phyloP scores from a whole-genome alignment of 176 grass and related monocot species.

The Luzula sylvatica region DNA sequence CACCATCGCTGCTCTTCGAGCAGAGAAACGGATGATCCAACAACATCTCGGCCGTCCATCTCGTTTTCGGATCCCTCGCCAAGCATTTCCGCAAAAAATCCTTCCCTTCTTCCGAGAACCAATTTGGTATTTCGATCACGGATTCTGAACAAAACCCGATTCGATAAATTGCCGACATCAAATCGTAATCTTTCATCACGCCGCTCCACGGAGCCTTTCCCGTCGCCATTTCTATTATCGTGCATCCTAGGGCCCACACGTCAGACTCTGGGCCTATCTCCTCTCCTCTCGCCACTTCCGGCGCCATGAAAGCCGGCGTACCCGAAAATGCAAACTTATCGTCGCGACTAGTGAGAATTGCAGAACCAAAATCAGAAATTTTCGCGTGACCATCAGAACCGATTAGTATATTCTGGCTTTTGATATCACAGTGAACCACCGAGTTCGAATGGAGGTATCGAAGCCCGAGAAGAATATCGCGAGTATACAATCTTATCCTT shows the following conservation, averaged over 20 bases:
- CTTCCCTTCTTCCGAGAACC: conserved; percentile 21
- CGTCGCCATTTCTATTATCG: conserved; percentile 31
- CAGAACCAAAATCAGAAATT: conserved; percentile 63
- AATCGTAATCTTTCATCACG: conserved; percentile 6
- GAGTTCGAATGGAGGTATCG: conserved; percentile 41
- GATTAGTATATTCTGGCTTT: conserved; percentile 51
- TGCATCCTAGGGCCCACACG: conserved; percentile 34
- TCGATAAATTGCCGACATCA: conserved; percentile 17
- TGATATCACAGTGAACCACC: conserved; percentile 52
- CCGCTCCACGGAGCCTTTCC: conserved; percentile 27
- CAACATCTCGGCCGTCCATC: conserved; percentile 28
- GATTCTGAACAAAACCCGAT: conserved; percentile 27
- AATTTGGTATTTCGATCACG: conserved; percentile 13
- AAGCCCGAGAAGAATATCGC: conserved; percentile 31
- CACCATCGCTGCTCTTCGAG: neutral
- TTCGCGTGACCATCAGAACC: conserved; percentile 42
- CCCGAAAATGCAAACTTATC: neutral
- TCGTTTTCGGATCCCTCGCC: conserved; percentile 18
- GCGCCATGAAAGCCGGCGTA: conserved; percentile 6
- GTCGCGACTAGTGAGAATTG: neutral
- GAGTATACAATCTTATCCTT: conserved; percentile 21
- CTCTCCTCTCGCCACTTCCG: conserved; percentile 33
- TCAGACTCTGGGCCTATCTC: conserved; percentile 15
- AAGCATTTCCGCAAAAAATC: conserved; percentile 33
- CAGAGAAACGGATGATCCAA: conserved; percentile 22